Base-by-base conservation (phyloP, 139 green algal genomes). In the Chlorella sorokiniana region DNA sequence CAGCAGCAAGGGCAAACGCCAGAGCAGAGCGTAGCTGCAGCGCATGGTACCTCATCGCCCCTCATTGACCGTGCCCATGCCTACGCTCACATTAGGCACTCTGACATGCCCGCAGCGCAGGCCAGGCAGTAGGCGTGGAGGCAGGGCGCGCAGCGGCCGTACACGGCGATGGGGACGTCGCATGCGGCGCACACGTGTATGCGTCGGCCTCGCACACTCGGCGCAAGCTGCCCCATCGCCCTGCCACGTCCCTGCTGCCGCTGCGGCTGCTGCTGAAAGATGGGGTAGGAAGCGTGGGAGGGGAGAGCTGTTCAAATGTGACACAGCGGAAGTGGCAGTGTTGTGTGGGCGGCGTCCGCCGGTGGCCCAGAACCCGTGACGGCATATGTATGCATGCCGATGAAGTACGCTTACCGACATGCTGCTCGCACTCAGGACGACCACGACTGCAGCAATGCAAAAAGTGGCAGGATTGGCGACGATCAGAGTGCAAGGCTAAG, bases 101-200 rank as follows among this genome's bases (percentile, higher is more conserved):
- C 77, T 0, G 84, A 33, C 91, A 95, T 92, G 68, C 93, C 88
- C 5, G 87, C 82, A 7, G 91, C 89, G 61, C 93, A 96, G 4
- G 82, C 78, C 6, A 96, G 73, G 87, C 92, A 95, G 87, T 88
- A 96, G 37, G 88, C 86, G 74, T 96, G 93, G 9, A 93, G 82
- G 85, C 93, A 96, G 0, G 93, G 93, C 61, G 90, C 91, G 27
- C 93, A 84, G 14, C 89, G 83, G 14, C 92, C 93, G 64, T 96
- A 96, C 0, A 92, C 77, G 0, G 86, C 87, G 6, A 96, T 84
- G 0, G 93, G 93, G 35, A 89, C 91, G 33, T 91, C 84, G 83
- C 93, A 96, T 65, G 25, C 81, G 38, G 90, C 79, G 84, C 93
- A 95, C 33, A 94, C 89, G 70, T 95, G 91, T 4, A 67, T 76